phyloP scores from a whole-genome alignment of 257 asterid genomes.

The Misopates orontium region DNA sequence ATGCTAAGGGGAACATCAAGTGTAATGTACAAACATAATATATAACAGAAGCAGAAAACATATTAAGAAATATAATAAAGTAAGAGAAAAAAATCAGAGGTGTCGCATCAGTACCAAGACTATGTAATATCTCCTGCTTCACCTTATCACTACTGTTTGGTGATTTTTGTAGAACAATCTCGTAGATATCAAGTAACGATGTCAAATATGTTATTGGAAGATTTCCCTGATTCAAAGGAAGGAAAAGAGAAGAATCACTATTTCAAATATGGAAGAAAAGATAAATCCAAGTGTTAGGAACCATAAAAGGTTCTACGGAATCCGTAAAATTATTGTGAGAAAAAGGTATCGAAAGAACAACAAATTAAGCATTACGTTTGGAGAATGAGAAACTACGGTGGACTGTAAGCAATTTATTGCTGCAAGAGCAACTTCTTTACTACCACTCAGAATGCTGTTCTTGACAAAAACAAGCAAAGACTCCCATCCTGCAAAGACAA shows the following conservation, averaged over 20 bases:
- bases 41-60: too few species aligned
- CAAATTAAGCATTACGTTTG: constrained; percentile 53
- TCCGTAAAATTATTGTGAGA: constrained; percentile 9
- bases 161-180: constrained; percentile 71
- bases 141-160: constrained; percentile 62
- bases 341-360: constrained; percentile 21
- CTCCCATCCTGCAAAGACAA: constrained; percentile 76
- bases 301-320: neutral
- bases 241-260: constrained; percentile 19
- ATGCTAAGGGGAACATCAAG: constrained; percentile 5
- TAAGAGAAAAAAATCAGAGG: constrained; percentile 9
- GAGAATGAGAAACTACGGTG: constrained; percentile 84
- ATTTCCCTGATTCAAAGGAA: constrained; percentile 64
- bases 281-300: neutral
- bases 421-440: constrained; percentile 94
- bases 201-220: constrained; percentile 65
- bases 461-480: constrained; percentile 73
- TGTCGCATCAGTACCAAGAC: constrained; percentile 72
- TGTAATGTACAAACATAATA: constrained; percentile 5
- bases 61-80: neutral
- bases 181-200: constrained; percentile 86
- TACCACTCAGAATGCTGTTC: constrained; percentile 80
- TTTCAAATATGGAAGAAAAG: constrained; percentile 25
- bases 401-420: constrained; percentile 95
- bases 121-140: constrained; percentile 93